A percentile compares a stretch with the other conserved stretches of the same genome.
Conservation (phyloP, 768 basidiomycete species). For the Calocera cornea region DNA sequence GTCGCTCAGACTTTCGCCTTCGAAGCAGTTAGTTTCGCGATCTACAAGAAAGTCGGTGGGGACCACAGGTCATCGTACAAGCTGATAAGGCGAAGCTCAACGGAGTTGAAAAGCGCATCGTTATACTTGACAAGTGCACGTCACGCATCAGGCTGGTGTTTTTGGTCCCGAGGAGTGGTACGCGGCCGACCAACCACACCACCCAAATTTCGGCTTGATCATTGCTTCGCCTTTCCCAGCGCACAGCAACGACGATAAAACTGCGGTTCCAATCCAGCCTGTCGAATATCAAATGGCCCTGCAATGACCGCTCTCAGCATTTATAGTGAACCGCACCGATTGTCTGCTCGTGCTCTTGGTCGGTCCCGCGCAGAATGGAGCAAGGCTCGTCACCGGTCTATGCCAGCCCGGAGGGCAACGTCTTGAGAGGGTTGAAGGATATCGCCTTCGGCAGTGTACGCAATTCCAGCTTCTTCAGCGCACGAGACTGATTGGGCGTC, state of each 20-base stretch:
- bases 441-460: conserved; percentile 46
- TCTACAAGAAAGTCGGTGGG: no score
- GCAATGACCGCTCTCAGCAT: background rate
- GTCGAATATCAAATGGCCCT: background rate
- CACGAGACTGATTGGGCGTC: background rate
- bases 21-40: no score
- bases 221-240: background rate
- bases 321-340: background rate
- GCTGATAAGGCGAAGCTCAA: no score
- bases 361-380: background rate
- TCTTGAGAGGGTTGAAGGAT: conserved; percentile 29
- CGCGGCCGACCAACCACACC: background rate
- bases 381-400: background rate
- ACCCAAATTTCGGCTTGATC: background rate
- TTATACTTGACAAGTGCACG: no score
- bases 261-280: background rate
- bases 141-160: background rate
- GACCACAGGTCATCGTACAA: no score
- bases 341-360: background rate
- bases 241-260: background rate
- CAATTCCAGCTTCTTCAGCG: conserved; percentile 11
- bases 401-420: background rate
- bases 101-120: no score
- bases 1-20: no score
- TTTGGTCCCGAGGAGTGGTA: background rate